Conservation (phyloP, 2,329 filamentous ascomycete species). For the Cladorrhinum sp. region DNA sequence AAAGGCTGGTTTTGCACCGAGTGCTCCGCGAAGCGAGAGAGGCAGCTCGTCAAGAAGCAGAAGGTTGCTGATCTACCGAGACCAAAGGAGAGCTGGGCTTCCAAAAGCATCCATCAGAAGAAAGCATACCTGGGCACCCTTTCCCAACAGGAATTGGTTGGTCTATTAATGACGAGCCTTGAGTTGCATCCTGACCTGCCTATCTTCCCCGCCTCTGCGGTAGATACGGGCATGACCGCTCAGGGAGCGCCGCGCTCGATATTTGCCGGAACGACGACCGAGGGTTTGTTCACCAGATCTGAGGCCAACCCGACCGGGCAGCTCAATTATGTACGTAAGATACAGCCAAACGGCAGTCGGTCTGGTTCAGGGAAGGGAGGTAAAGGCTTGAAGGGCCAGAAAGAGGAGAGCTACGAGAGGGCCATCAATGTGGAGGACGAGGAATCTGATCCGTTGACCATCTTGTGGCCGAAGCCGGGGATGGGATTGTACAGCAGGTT, state of each 20-base stretch:
- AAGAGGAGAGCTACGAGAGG: constrained; percentile 20
- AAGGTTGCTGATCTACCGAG: constrained; percentile 29
- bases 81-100: constrained; percentile 36
- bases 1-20: constrained; percentile 69
- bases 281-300: constrained; percentile 33
- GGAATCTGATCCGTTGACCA: constrained; percentile 28
- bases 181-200: constrained; percentile 62
- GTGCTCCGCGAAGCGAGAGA: constrained; percentile 52
- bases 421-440: constrained; percentile 25
- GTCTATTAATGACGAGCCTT: constrained; percentile 60
- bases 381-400: constrained; percentile 4
- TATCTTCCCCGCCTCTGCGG: constrained; percentile 46
- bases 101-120: constrained; percentile 48
- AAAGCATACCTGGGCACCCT: constrained; percentile 61
- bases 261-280: constrained; percentile 30
- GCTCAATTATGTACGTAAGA: constrained; percentile 40
- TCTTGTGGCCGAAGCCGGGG: constrained; percentile 31
- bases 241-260: constrained; percentile 25
- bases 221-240: neutral
- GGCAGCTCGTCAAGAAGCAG: constrained; percentile 40
- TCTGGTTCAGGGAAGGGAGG: constrained; percentile 7
- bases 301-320: constrained; percentile 36
- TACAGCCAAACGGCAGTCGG: neutral
- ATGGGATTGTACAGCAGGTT: constrained; percentile 30
- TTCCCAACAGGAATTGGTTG: constrained; percentile 59